phyloP scores from a whole-genome alignment of 129 eudicot genomes.

The Escallonia rubra region DNA sequence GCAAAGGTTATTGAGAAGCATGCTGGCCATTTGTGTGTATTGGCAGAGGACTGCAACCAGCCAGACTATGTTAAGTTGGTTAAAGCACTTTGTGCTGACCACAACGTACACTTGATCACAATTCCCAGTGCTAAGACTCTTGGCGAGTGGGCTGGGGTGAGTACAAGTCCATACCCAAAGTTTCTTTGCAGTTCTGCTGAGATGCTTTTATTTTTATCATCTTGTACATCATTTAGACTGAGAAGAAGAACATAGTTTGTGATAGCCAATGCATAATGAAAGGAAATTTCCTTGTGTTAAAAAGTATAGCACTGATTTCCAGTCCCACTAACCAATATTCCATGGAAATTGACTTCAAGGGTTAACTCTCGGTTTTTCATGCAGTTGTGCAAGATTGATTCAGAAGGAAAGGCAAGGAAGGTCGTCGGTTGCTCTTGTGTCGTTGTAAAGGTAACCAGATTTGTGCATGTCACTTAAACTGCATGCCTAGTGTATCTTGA shows the following conservation, averaged over 20 bases:
- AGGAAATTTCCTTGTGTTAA: neutral
- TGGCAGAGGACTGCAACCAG: conserved; percentile 97
- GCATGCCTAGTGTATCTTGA: no score
- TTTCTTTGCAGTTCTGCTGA: neutral
- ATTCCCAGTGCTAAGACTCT: conserved; percentile 96
- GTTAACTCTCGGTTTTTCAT: neutral
- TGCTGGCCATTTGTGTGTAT: conserved; percentile 85
- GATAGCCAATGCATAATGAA: neutral
- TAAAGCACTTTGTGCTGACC: conserved; percentile 94
- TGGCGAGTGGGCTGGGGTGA: conserved; percentile 99
- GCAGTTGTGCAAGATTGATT: conserved; percentile 96
- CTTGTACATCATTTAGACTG: neutral
- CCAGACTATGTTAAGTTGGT: conserved; percentile 82
- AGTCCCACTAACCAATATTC: neutral
- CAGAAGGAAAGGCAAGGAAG: conserved; percentile 96
- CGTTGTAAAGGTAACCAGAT: conserved; percentile 69
- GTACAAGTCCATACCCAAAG: conserved; percentile 18
- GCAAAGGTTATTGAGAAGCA: conserved; percentile 96
- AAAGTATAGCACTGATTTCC: neutral
- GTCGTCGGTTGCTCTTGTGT: conserved; percentile 93
- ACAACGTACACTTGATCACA: conserved; percentile 72
- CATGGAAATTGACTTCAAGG: neutral
- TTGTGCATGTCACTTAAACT: neutral
- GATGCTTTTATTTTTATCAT: neutral
- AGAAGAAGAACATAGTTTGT: no score